Conservation (phyloP, 306 rosid genomes). For the Rubus parviflorus region DNA sequence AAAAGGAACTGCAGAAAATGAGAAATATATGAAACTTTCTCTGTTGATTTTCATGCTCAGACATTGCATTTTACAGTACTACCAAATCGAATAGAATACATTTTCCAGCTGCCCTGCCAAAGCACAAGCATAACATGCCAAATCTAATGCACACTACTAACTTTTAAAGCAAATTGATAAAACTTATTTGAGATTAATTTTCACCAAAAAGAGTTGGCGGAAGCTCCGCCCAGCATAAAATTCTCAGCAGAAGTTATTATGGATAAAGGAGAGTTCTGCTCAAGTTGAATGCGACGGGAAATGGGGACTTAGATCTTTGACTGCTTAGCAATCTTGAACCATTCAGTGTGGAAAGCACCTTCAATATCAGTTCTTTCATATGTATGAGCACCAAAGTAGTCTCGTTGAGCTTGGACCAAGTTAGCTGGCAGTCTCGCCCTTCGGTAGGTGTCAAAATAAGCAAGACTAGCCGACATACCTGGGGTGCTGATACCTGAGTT, state of each 20-base stretch:
- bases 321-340: conserved; percentile 88
- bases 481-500: conserved; percentile 87
- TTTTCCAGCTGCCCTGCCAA: conserved; percentile 25
- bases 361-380: conserved; percentile 69
- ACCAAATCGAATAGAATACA: conserved; percentile 20
- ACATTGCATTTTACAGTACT: conserved; percentile 4
- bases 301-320: conserved; percentile 42
- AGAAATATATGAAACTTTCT: not conserved
- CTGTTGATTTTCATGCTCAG: conserved; percentile 19
- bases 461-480: conserved; percentile 95
- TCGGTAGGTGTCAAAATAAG: conserved; percentile 77
- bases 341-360: conserved; percentile 90
- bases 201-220: conserved; percentile 34
- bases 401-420: conserved; percentile 93
- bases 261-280: conserved; percentile 34
- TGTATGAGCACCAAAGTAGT: conserved; percentile 94
- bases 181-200: conserved; percentile 23
- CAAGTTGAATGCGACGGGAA: conserved; percentile 7
- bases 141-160: conserved; percentile 22
- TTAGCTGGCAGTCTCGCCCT: conserved; percentile 84
- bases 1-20: not conserved
- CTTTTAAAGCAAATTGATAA: conserved; percentile 19
- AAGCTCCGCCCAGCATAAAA: conserved; percentile 46
- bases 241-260: conserved; percentile 53
- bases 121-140: conserved; percentile 25